These are phyloP conservation scores for Ascomycota sp. DNA, from an alignment of 2,329 filamentous ascomycete species.

Conservation along the genomic window DNA sequence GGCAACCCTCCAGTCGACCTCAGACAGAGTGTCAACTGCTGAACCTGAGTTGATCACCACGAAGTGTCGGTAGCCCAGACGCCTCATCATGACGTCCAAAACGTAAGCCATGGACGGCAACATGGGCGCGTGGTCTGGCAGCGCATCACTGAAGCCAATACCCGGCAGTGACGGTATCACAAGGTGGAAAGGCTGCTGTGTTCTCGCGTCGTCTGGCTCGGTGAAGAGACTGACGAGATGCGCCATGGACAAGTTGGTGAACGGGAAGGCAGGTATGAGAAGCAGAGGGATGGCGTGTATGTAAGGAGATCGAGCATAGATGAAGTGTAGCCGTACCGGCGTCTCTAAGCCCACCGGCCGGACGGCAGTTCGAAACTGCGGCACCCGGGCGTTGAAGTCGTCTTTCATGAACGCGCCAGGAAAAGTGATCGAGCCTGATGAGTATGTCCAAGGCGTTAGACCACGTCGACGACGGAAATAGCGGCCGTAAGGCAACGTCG, in stretches of 20 bases:
- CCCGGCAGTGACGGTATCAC: conserved; percentile 46
- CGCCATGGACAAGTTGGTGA: conserved; percentile 38
- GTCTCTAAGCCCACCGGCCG: conserved; percentile 16
- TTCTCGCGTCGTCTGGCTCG: conserved; percentile 24
- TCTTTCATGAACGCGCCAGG: conserved; percentile 40
- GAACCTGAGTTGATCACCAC: conserved; percentile 33
- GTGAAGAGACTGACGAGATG: conserved; percentile 34
- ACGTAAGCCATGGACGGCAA: conserved; percentile 31
- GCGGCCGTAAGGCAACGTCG: too few species aligned
- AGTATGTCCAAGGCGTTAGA: neutral
- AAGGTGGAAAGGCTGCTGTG: conserved; percentile 38
- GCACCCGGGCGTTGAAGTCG: conserved; percentile 33
- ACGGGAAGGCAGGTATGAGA: conserved; percentile 44
- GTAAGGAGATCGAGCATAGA: conserved; percentile 35
- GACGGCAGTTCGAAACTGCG: conserved; percentile 42
- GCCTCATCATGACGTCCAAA: conserved; percentile 37
- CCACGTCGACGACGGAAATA: neutral
- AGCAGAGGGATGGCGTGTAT: conserved; percentile 39
- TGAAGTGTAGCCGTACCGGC: conserved; percentile 39
- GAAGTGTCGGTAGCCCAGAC: conserved; percentile 37
- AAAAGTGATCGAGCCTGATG: conserved; percentile 42
- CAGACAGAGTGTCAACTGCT: conserved; percentile 20
- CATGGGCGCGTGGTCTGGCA: conserved; percentile 27
- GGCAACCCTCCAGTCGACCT: conserved; percentile 30
- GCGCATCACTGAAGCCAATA: conserved; percentile 45